A percentile compares a stretch with the other conserved stretches of the same genome.
Conservation (phyloP, 148 eudicot genomes). For the Spergularia bocconei region DNA sequence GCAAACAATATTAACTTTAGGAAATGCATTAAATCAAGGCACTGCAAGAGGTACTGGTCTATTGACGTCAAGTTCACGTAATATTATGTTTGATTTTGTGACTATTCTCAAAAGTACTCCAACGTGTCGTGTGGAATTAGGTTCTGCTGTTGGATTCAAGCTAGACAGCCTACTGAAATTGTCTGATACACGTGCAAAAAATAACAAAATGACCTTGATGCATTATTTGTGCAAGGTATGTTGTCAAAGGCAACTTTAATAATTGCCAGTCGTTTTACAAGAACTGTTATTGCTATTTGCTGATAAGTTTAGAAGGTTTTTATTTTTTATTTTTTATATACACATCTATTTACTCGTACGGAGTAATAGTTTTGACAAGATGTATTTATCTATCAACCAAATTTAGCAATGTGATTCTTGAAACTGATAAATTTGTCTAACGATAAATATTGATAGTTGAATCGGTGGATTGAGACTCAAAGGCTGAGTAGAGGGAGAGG, state of each 20-base stretch:
- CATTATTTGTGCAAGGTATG: conserved; percentile 95
- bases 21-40: conserved; percentile 98
- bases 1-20: conserved; percentile 96
- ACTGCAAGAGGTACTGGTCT: conserved; percentile 79
- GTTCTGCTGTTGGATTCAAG: conserved; percentile 96
- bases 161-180: conserved; percentile 95
- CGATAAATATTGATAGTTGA: no score
- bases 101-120: conserved; percentile 2
- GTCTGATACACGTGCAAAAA: conserved; percentile 96
- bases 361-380: no score
- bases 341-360: no score
- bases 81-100: conserved; percentile 6
- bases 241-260: neutral
- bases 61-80: conserved; percentile 1
- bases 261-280: neutral
- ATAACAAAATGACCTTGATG: conserved; percentile 97
- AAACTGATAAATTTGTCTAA: no score
- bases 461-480: no score
- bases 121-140: conserved; percentile 35
- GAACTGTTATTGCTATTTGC: neutral
- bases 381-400: no score
- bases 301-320: no score
- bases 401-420: no score
- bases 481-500: no score
- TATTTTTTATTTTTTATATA: no score